A percentile compares a stretch with the other conserved stretches of the same genome.
These are phyloP conservation scores for Saccharomyces mikatae DNA, from an alignment of 805 yeast genomes.

Conservation along the genomic window DNA sequence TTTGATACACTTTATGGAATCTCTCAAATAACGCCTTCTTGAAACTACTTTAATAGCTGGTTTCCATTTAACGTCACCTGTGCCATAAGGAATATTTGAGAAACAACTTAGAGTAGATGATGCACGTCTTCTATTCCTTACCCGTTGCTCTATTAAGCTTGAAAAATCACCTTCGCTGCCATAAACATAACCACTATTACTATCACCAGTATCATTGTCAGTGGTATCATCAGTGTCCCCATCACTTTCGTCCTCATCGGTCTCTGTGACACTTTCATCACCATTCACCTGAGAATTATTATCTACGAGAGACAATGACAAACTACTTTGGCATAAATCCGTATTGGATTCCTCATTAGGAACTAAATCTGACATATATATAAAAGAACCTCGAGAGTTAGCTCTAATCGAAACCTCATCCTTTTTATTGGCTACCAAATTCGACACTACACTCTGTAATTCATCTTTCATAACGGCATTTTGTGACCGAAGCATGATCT, in stretches of 20 bases:
- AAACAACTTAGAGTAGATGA: conserved; percentile 20
- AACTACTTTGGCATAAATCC: neutral
- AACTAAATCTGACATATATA: neutral
- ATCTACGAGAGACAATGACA: neutral
- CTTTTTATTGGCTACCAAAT: neutral
- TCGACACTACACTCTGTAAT: neutral
- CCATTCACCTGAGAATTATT: neutral
- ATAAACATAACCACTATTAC: neutral
- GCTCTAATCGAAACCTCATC: neutral
- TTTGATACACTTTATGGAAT: conserved; percentile 50
- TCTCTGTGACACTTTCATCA: neutral
- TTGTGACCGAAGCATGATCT: neutral
- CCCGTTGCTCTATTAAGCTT: neutral
- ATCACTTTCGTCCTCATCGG: neutral
- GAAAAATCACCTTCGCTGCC: neutral
- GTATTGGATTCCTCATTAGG: neutral
- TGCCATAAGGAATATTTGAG: conserved; percentile 18
- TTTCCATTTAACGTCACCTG: conserved; percentile 38
- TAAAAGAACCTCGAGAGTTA: neutral
- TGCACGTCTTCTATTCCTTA: conserved; percentile 8
- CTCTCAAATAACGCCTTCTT: conserved; percentile 38
- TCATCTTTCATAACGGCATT: neutral
- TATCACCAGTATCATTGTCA: neutral
- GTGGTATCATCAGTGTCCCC: neutral
- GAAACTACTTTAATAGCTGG: conserved; percentile 36